Evolutionary conservation across 2,329 filamentous ascomycete genomes (phyloP).

Genomic region (Epichloe elymi): DNA sequence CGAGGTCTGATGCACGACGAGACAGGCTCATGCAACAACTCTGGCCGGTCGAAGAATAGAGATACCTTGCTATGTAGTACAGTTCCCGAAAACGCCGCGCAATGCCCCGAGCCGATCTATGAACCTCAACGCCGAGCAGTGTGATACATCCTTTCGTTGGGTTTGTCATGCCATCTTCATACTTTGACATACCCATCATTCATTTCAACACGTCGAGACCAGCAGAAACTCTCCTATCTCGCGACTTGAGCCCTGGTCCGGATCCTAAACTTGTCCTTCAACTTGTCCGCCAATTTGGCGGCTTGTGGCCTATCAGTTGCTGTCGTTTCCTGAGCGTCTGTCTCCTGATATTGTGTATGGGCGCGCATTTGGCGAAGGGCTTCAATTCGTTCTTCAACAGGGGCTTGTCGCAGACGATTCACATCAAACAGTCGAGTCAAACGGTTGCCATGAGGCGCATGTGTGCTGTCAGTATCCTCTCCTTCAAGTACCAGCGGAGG

Average conservation of each 20-base stretch:
- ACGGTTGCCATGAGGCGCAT: conserved; percentile 26
- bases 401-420: conserved; percentile 42
- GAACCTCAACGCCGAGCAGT: neutral
- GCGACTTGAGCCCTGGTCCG: conserved; percentile 31
- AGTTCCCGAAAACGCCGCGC: neutral
- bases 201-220: neutral
- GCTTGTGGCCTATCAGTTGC: conserved; percentile 26
- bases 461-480: conserved; percentile 19
- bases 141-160: neutral
- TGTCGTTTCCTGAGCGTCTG: conserved; percentile 12
- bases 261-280: conserved; percentile 41
- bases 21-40: neutral
- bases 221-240: neutral
- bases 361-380: conserved; percentile 34
- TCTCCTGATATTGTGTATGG: conserved; percentile 12
- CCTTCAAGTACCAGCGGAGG: conserved; percentile 29
- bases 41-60: neutral
- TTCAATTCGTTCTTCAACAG: conserved; percentile 48
- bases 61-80: neutral
- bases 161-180: neutral
- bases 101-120: neutral
- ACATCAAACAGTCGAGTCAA: conserved; percentile 42
- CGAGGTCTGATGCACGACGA: neutral
- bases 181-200: neutral
- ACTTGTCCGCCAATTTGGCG: conserved; percentile 31